Evolutionary conservation across 345 rosid species (phyloP).

Genomic region (Sisymbrium irio): DNA sequence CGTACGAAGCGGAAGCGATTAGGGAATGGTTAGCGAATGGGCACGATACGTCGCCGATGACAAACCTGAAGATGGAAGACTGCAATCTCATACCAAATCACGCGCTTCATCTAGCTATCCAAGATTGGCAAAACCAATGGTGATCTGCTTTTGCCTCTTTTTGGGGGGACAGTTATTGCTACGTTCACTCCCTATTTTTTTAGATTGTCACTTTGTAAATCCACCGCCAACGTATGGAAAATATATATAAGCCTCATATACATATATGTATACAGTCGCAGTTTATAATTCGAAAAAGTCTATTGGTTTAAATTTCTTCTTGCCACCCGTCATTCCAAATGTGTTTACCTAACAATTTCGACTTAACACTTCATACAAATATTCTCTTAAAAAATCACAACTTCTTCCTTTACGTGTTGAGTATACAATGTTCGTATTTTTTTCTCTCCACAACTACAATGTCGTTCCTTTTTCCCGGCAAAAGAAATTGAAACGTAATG

Average conservation of each 20-base stretch:
- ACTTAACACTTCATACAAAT: not conserved
- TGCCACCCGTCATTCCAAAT: not conserved
- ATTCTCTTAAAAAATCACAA: not conserved
- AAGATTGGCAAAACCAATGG: constrained; percentile 67
- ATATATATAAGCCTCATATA: constrained; percentile 3
- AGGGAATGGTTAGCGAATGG: constrained; percentile 81
- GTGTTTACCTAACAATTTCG: not conserved
- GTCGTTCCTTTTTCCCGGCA: not conserved
- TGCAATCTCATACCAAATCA: constrained; percentile 72
- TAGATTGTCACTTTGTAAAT: constrained; percentile 28
- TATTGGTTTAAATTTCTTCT: not conserved
- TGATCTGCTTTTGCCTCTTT: constrained; percentile 33
- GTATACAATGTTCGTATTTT: no score
- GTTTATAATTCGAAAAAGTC: not conserved
- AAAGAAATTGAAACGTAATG: not conserved
- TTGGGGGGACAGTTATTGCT: not conserved
- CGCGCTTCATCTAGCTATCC: constrained; percentile 78
- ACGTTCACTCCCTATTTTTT: constrained; percentile 7
- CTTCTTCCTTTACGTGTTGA: not conserved
- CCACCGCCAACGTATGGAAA: not conserved
- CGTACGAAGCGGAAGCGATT: constrained; percentile 86
- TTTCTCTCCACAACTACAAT: not conserved
- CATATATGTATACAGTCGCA: not conserved
- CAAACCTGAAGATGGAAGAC: constrained; percentile 73
- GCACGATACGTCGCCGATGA: constrained; percentile 89